phyloP scores from a whole-genome alignment of 768 basidiomycete genomes.

The Suillus discolor region DNA sequence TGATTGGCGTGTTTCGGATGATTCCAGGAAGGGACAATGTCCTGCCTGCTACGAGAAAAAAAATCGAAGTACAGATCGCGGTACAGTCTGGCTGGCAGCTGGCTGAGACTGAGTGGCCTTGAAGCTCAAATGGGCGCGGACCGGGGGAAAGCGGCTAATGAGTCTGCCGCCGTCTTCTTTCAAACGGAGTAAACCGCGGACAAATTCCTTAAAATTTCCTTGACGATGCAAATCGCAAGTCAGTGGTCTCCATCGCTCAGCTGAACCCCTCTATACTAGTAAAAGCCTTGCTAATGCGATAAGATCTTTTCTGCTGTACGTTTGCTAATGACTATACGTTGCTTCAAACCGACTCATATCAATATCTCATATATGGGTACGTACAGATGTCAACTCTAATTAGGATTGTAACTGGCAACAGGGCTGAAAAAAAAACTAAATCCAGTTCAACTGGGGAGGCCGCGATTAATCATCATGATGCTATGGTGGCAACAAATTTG shows the following conservation, averaged over 20 bases:
- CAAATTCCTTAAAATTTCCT: neutral
- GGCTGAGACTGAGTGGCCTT: neutral
- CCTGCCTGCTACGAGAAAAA: neutral
- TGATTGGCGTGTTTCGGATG: neutral
- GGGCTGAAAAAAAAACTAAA: neutral
- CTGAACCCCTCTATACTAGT: neutral
- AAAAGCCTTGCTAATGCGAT: neutral
- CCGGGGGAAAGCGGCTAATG: conserved; percentile 1
- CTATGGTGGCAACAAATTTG: neutral
- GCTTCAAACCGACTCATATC: too few relatives aligned
- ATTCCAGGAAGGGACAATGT: neutral
- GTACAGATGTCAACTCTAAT: neutral
- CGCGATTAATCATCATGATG: neutral
- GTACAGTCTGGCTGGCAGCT: neutral
- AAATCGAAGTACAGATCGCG: neutral
- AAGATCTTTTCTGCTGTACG: neutral
- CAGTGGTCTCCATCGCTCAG: neutral
- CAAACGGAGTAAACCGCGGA: neutral
- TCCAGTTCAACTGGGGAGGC: neutral
- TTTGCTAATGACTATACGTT: neutral
- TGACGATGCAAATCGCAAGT: neutral
- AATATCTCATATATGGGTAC: neutral
- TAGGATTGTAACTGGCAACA: neutral
- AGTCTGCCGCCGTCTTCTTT: neutral
- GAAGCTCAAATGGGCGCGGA: neutral